Base-by-base conservation (phyloP, 2,329 filamentous ascomycete species). In the Pseudovirgaria hyperparasitica region DNA sequence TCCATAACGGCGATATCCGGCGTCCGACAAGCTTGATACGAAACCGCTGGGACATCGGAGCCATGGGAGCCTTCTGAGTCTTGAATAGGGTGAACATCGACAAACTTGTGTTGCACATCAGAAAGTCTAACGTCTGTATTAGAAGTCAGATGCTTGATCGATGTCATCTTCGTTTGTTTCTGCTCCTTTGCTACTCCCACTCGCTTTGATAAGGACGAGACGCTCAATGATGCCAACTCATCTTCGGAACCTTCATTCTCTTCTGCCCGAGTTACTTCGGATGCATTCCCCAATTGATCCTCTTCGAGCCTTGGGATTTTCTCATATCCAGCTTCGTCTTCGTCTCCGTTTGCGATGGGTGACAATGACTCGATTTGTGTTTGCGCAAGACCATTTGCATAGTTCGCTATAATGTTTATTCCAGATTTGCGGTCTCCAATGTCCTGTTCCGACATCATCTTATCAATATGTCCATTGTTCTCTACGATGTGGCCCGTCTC, bases 401-500 rank as follows among this genome's bases (percentile, higher is more conserved):
- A 26, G 7, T 35, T 40, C 24, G 45, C 43, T 24, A 50, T 27
- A 2, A 48, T 26, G 9, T 40, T 25, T 17, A 25, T 18, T 11
- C 27, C 17, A 17, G 33, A 28, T 10, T 19, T 22, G 2, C 27
- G 25, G 16, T 22, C 37, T 31, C 23, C 38, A 28, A 29, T 11
- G 11, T 42, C 35, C 18, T 43, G 55, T 47, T 76, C 64, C 54
- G 70, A 51, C 46, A 58, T 44, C 65, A 82, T 72, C 44, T 70
- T 51, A 26, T 68, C 50, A 27, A 94, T 51, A 56, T 96, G 90
- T 0, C 90, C 87, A 61, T 93, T 90, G 52, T 96, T 70, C 30
- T 94, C 75, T n/a, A 92, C 66, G 24, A 96, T 74, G 32, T 81
- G 64, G 28, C 82, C 85, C 0, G 81, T 87, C 26, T 65, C 62